Percentiles rank a stretch among this genome's conserved stretches.
Conservation (phyloP, 768 basidiomycete genomes). For the Suillus ampliporus region DNA sequence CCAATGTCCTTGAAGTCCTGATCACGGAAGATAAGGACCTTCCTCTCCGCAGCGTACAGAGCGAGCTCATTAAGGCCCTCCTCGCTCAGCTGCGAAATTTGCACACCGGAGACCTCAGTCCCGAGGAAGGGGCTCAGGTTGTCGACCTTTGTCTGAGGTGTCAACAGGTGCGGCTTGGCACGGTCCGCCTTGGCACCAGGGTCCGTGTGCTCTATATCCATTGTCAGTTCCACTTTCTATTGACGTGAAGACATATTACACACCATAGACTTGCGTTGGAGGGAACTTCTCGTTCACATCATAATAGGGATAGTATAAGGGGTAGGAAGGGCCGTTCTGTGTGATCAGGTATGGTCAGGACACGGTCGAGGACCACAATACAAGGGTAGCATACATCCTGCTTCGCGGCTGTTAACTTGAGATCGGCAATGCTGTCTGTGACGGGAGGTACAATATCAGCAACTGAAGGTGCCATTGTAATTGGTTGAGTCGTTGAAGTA, state of each 20-base stretch:
- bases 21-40: constrained; percentile 60
- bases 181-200: constrained; percentile 54
- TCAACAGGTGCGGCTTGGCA: constrained; percentile 56
- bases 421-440: constrained; percentile 11
- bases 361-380: neutral
- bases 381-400: constrained; percentile 7
- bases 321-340: constrained; percentile 50
- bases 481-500: neutral
- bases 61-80: constrained; percentile 62
- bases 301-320: constrained; percentile 54
- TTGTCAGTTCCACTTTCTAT: neutral
- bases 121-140: constrained; percentile 58
- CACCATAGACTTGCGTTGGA: constrained; percentile 44
- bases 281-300: constrained; percentile 56
- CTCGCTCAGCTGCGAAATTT: constrained; percentile 55
- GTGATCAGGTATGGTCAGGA: neutral
- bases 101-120: constrained; percentile 55
- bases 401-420: constrained; percentile 13
- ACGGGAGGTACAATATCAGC: constrained; percentile 13
- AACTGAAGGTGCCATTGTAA: constrained; percentile 22
- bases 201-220: constrained; percentile 46
- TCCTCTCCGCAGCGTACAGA: constrained; percentile 55
- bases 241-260: neutral
- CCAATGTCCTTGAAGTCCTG: constrained; percentile 67
- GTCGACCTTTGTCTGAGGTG: constrained; percentile 40